Conservation (phyloP, 2,329 filamentous ascomycete genomes). For the Xylaria polymorpha region DNA sequence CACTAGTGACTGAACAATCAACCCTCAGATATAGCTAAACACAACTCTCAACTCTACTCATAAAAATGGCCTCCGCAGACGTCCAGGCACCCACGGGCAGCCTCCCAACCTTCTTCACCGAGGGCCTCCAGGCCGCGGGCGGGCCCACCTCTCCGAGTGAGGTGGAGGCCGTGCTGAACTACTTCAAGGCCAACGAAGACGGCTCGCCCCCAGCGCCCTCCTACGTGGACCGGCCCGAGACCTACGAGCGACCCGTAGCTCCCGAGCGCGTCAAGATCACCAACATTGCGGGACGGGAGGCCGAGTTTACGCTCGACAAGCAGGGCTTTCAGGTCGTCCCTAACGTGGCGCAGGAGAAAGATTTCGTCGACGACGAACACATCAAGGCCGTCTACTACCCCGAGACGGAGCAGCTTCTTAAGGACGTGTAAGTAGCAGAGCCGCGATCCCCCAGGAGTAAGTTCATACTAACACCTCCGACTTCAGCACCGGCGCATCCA, state of each 20-base stretch:
- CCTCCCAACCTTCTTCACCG: conserved; percentile 37
- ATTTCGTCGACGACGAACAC: conserved; percentile 65
- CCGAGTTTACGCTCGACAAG: conserved; percentile 53
- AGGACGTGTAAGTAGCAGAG: conserved; percentile 59
- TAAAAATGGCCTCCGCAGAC: conserved; percentile 47
- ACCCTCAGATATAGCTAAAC: neutral
- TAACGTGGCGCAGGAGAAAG: conserved; percentile 51
- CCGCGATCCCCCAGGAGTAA: neutral
- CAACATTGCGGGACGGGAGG: conserved; percentile 54
- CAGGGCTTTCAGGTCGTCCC: conserved; percentile 54
- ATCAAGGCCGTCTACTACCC: conserved; percentile 77
- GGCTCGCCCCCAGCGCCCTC: conserved; percentile 54
- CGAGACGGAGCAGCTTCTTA: conserved; percentile 75
- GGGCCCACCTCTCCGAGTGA: conserved; percentile 41
- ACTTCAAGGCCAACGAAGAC: conserved; percentile 56
- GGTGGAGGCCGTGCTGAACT: conserved; percentile 54
- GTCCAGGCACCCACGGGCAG: conserved; percentile 42
- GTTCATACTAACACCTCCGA: neutral
- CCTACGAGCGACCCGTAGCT: conserved; percentile 48
- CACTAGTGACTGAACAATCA: neutral
- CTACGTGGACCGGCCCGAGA: conserved; percentile 52
- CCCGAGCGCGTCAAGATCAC: conserved; percentile 50
- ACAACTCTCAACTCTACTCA: neutral
- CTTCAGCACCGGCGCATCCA: conserved; percentile 65
- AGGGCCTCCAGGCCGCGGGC: conserved; percentile 29